Evolutionary conservation across 192 early-diverging fungal species (phyloP).

Genomic region (Coemansia erecta): DNA sequence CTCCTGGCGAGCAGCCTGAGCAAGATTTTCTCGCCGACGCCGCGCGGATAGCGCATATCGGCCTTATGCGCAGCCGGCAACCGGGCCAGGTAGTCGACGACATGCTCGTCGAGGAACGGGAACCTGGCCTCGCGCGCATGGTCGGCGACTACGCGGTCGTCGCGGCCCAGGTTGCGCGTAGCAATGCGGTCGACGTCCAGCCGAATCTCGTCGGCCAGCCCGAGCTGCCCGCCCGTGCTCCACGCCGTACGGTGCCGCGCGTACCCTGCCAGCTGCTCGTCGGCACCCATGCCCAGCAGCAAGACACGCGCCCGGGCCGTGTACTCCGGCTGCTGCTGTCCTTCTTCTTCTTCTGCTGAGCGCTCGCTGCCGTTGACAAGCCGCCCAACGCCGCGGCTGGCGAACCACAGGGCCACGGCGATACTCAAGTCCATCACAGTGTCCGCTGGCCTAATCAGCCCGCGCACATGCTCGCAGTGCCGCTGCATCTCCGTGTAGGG

Average conservation of each 20-base stretch:
- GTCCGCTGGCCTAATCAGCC: conserved; percentile 74
- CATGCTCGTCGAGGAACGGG: conserved; percentile 76
- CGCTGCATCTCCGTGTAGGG: conserved; percentile 67
- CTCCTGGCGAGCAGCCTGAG: conserved; percentile 67
- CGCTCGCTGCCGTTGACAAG: no score
- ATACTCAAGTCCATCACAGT: conserved; percentile 98
- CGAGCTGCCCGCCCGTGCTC: conserved; percentile 60
- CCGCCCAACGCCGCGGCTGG: conserved; percentile 71
- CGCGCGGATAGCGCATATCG: conserved; percentile 75
- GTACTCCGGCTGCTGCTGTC: no score
- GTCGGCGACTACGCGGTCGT: conserved; percentile 89
- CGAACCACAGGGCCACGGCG: conserved; percentile 96
- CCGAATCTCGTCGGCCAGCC: conserved; percentile 72
- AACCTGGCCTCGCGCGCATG: conserved; percentile 82
- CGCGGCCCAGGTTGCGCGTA: conserved; percentile 86
- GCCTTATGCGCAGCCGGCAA: conserved; percentile 77
- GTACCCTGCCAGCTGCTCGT: conserved; percentile 94
- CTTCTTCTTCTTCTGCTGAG: no score
- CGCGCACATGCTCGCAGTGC: conserved; percentile 59
- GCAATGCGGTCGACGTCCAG: conserved; percentile 84
- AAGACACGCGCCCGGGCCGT: conserved; percentile 71
- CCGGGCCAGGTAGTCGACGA: conserved; percentile 64
- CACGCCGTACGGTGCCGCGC: conserved; percentile 79
- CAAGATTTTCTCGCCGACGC: conserved; percentile 90
- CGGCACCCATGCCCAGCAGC: conserved; percentile 87